Base-by-base conservation (phyloP, 2,329 filamentous ascomycete genomes). In the Trichoderma sp. region DNA sequence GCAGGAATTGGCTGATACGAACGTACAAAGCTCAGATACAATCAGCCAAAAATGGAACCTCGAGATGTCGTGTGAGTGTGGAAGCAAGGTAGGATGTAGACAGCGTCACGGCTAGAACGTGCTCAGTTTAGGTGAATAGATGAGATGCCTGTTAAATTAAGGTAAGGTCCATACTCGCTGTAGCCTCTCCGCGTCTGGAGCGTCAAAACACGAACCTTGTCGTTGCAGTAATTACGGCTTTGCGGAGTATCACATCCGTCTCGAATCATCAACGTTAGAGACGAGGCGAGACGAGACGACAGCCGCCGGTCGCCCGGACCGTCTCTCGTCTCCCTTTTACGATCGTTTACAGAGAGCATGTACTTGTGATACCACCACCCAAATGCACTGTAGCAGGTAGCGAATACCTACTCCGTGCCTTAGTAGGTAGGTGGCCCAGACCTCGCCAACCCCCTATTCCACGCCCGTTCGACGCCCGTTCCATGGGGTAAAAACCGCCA, bases 221-320 rank as follows among this genome's bases (percentile, higher is more conserved):
- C 56, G 14, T 17, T 24, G 39, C 52, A 55, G 58, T 30, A 62
- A 62, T 54, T 62, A 62, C 59, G 59, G 59, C 47, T 59, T 39
- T 54, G 58, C 52, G 39, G 58, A 15, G 26, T 43, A 12, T 9
- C 30, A 26, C 14, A 39, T 39, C 34, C 34, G 34, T 39, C 34
- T 39, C 30, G 30, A 30, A 7, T 30, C 21, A 24, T 24, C 26
- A 28, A 28, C 26, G 26, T 28, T 28, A 3, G 26, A 28, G 26
- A 28, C 26, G 26, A 28, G 28, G 28, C 28, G 28, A 34, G 44
- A 41, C n/a, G 19, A 52, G 47, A 19, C 50, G 39, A 43, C 28
- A 26, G 39, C 44, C 56, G 45, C 45, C 48, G 17, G 56, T 17
- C 28, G 26, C 34, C 30, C 57, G 44, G 15, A n/a, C 56, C 56